phyloP scores from a whole-genome alignment of 441 rosid genomes.

The Populus hybrid region DNA sequence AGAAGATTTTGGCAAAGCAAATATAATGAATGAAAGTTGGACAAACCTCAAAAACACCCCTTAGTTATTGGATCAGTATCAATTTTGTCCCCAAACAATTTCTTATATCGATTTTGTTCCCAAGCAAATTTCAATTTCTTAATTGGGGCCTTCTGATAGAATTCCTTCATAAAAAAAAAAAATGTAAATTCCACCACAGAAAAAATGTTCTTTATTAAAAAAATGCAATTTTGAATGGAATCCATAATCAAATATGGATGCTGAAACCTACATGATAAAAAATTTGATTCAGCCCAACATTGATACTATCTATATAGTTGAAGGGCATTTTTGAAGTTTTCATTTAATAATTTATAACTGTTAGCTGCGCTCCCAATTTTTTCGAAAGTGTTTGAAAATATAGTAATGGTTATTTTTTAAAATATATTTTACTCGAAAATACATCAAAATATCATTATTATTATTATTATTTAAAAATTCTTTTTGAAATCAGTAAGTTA shows the following conservation, averaged over 20 bases:
- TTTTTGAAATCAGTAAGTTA: no score
- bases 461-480: no score
- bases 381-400: accelerated
- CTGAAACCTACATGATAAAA: background rate
- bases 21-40: background rate
- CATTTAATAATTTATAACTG: no score
- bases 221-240: background rate
- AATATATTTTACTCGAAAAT: no score
- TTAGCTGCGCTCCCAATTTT: no score
- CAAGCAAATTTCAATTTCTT: background rate
- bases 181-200: background rate
- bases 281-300: background rate
- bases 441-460: no score
- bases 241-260: background rate
- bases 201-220: no score
- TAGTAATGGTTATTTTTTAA: no score
- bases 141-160: background rate
- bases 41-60: background rate
- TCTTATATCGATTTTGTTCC: no score
- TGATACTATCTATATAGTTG: no score
- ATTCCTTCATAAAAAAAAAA: background rate
- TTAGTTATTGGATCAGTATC: background rate
- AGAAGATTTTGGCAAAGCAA: background rate
- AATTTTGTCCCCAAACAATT: background rate
- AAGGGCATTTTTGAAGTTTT: background rate